These are phyloP conservation scores for Pestalotiopsis fici DNA, from an alignment of 2,329 filamentous ascomycete genomes.

Conservation along the genomic window DNA sequence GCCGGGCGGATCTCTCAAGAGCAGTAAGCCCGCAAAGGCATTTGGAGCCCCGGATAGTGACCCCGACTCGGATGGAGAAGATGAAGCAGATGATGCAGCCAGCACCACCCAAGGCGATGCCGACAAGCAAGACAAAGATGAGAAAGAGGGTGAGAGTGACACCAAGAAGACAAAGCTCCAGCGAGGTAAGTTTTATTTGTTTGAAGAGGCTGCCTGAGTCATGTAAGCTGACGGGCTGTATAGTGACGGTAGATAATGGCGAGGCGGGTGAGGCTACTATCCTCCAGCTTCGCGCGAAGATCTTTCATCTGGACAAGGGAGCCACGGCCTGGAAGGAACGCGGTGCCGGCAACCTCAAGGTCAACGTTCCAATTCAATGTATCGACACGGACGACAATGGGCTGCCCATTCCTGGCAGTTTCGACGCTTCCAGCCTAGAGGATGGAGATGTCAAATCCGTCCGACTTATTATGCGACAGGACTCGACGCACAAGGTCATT, in stretches of 20 bases:
- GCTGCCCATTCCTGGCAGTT: conserved; percentile 49
- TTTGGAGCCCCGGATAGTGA: conserved; percentile 78
- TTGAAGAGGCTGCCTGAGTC: background rate
- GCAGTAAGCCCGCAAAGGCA: conserved; percentile 65
- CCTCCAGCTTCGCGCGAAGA: conserved; percentile 76
- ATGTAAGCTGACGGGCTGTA: background rate
- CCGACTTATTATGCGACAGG: conserved; percentile 87
- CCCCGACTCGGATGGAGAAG: conserved; percentile 51
- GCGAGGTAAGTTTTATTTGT: conserved; percentile 57
- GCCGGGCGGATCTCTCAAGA: conserved; percentile 53
- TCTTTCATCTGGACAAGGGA: conserved; percentile 76
- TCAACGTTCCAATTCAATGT: conserved; percentile 70
- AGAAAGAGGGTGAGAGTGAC: conserved; percentile 34
- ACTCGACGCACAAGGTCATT: conserved; percentile 83
- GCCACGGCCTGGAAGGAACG: conserved; percentile 81
- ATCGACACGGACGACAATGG: conserved; percentile 52
- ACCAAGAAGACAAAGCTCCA: conserved; percentile 69
- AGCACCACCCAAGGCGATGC: conserved; percentile 45
- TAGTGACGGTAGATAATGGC: conserved; percentile 77
- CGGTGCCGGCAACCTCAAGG: conserved; percentile 79
- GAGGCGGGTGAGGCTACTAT: conserved; percentile 81
- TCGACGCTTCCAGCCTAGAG: conserved; percentile 55
- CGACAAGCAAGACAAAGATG: conserved; percentile 51
- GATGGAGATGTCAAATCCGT: conserved; percentile 55
- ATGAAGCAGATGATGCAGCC: conserved; percentile 37